Conservation (phyloP, 1,284 basidiomycete species). For the Chiua sp. region DNA sequence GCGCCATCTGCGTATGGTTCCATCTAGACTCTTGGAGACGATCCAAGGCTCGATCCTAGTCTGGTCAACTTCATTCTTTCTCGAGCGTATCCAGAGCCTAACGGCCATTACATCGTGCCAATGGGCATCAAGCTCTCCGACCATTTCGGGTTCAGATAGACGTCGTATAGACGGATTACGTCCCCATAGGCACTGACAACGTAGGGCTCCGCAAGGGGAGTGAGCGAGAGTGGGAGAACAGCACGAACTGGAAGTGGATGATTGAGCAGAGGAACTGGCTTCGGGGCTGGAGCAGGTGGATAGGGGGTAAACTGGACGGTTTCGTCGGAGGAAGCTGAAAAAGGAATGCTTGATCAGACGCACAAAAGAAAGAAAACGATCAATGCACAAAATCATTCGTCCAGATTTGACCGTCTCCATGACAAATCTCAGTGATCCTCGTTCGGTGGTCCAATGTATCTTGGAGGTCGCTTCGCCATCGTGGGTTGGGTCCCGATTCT, state of each 20-base stretch:
- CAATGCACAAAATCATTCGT: conserved; percentile 65
- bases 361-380: background rate
- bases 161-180: conserved; percentile 74
- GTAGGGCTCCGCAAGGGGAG: conserved; percentile 67
- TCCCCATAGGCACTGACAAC: conserved; percentile 85
- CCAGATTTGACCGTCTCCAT: conserved; percentile 78
- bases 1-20: conserved; percentile 84
- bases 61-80: conserved; percentile 47
- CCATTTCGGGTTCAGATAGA: conserved; percentile 67
- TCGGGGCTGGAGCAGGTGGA: conserved; percentile 26
- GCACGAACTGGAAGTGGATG: conserved; percentile 76
- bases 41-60: conserved; percentile 74
- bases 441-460: conserved; percentile 77
- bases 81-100: conserved; percentile 68
- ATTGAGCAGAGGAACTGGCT: conserved; percentile 55
- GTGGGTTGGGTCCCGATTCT: conserved; percentile 44
- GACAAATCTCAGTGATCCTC: conserved; percentile 74
- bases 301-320: conserved; percentile 67
- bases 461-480: conserved; percentile 59
- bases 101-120: conserved; percentile 86
- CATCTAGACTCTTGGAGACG: conserved; percentile 83
- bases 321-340: conserved; percentile 84
- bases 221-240: conserved; percentile 69
- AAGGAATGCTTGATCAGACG: conserved; percentile 2
- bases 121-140: conserved; percentile 80